Evolutionary conservation across 1,284 basidiomycete genomes (phyloP), one percentile per base, ranked within the genome.

Genomic region (Microbotryum intermedium): DNA sequence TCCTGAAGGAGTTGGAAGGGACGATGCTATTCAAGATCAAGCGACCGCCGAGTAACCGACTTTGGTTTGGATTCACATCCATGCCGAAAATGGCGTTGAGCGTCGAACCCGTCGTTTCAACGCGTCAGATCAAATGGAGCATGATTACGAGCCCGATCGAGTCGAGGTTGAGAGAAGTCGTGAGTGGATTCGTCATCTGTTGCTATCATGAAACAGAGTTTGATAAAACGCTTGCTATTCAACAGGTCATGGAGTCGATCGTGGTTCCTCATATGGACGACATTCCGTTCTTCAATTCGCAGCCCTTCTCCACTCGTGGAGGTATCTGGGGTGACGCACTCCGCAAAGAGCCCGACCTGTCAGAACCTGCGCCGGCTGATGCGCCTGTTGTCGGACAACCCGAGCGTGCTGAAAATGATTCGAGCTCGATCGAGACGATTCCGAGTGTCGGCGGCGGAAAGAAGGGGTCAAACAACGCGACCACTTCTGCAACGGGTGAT

Each of bases 211-310:
- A 18, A 48, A 46, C 23, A 29, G 28, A 7, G 44, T 47, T 5
- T 25, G 8, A n/a, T 6, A 23, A n/a, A 29, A 56, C 42, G 1
- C 18, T 1, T 9, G 4, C 20, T 16, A 1, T 6, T 16, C 23
- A 25, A 6, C 70, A 94, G 90, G 87, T 97, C 53, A 81, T 83
- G 69, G 94, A 98, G 71, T 93, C 90, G 0, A 82, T 98, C 29
- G 93, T 98, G 11, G 76, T 94, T 69, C 95, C 95, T 9, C 90
- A 97, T 76, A 94, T 97, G 90, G 94, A 98, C 74, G 94, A 97
- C 71, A 85, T 97, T 60, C 81, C 92, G 4, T 97, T 93, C 81
- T 97, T 95, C 74, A 87, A 94, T 74, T 93, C 72, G 8, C 54
- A 61, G n/a, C 39, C 59, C 9, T 67, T 76, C 6, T 70, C 76